These are phyloP conservation scores for Candida silvatica DNA, from an alignment of 805 yeast genomes.

Conservation along the genomic window DNA sequence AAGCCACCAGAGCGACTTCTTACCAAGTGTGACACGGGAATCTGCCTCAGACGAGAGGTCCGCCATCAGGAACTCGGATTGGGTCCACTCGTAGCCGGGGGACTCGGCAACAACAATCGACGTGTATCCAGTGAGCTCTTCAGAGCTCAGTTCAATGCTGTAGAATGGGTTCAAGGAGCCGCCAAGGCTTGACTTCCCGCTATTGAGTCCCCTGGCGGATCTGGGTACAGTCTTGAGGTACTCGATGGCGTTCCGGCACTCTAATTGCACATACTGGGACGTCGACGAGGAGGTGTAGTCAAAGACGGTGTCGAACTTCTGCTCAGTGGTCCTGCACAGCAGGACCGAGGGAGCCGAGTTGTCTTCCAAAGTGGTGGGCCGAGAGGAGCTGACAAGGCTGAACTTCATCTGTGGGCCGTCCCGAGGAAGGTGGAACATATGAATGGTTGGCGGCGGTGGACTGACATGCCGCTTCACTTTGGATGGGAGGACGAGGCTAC, in stretches of 20 bases:
- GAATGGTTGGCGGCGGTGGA: conserved; percentile 21
- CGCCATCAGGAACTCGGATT: conserved; percentile 29
- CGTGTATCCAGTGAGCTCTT: conserved; percentile 35
- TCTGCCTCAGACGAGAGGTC: conserved; percentile 23
- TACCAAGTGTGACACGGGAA: conserved; percentile 20
- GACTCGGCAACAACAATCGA: conserved; percentile 40
- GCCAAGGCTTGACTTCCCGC: conserved; percentile 55
- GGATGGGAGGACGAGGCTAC: conserved; percentile 20
- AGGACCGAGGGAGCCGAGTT: conserved; percentile 19
- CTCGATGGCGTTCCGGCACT: no score
- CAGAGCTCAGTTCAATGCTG: conserved; percentile 33
- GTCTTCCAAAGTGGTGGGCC: conserved; percentile 9
- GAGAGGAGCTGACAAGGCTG: conserved; percentile 4
- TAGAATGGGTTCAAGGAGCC: conserved; percentile 40
- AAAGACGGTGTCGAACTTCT: conserved; percentile 8
- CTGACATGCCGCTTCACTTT: conserved; percentile 11
- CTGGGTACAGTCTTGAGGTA: no score
- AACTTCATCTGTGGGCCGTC: conserved; percentile 21
- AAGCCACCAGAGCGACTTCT: conserved; percentile 27
- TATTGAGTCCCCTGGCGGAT: no score
- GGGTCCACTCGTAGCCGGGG: conserved; percentile 7
- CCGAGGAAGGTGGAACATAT: conserved; percentile 25
- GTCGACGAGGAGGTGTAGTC: conserved; percentile 33
- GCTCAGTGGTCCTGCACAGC: conserved; percentile 22
- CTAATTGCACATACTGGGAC: conserved; percentile 27